Conservation (phyloP, 345 rosid species). For the Eucalyptus guilfoylei region DNA sequence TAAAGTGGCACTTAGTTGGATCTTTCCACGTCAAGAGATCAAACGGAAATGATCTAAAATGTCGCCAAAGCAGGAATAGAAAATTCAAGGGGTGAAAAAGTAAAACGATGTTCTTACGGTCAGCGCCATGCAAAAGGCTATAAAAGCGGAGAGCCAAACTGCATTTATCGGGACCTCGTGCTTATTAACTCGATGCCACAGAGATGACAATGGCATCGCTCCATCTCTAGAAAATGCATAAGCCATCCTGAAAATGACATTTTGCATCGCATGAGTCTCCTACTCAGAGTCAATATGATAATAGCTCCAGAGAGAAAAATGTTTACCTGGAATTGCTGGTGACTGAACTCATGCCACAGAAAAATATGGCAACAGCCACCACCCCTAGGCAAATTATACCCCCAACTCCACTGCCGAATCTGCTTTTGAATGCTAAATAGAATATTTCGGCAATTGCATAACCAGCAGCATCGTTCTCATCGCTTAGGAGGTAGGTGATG, state of each 20-base stretch:
- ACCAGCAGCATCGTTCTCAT: conserved; percentile 77
- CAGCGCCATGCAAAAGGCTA: conserved; percentile 92
- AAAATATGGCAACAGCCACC: conserved; percentile 81
- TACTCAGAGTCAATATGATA: neutral
- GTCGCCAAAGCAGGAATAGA: neutral
- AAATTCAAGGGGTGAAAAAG: neutral
- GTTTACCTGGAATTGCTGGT: conserved; percentile 80
- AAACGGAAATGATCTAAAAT: neutral
- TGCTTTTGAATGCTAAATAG: conserved; percentile 65
- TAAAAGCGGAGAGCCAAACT: conserved; percentile 68
- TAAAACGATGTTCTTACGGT: conserved; percentile 27
- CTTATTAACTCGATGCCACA: conserved; percentile 88
- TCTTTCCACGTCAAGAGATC: neutral
- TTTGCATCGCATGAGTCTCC: neutral
- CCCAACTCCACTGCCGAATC: conserved; percentile 82
- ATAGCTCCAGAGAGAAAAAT: neutral
- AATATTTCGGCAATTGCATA: conserved; percentile 90
- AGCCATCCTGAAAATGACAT: conserved; percentile 60
- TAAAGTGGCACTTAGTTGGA: neutral
- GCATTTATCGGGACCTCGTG: conserved; percentile 84
- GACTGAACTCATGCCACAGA: conserved; percentile 96
- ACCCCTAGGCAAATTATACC: conserved; percentile 87
- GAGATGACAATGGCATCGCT: conserved; percentile 74
- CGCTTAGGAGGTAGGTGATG: conserved; percentile 63
- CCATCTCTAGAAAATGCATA: conserved; percentile 98